These are phyloP conservation scores for Adenanthera pavonina DNA, from an alignment of 306 rosid species.

Conservation along the genomic window DNA sequence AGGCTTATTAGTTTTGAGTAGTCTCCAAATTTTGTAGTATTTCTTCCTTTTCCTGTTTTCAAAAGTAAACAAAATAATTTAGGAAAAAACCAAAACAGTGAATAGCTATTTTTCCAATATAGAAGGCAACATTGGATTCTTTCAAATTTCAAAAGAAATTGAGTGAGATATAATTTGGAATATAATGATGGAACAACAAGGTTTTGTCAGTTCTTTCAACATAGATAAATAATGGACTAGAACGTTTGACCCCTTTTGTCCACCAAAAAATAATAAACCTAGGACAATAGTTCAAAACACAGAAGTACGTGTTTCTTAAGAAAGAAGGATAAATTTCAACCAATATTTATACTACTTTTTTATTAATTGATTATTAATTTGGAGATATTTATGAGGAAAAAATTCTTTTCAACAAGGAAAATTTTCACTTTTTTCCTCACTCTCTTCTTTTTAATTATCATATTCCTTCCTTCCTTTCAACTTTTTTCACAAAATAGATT, in stretches of 20 bases:
- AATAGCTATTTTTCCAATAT: not conserved
- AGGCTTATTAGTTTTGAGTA: no score
- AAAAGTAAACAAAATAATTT: constrained; percentile 32
- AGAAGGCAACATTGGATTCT: constrained; percentile 27
- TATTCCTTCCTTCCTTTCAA: no score
- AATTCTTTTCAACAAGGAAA: no score
- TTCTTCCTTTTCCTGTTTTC: constrained; percentile 56
- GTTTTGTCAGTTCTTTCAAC: constrained; percentile 5
- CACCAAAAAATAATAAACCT: not conserved
- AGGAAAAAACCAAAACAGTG: constrained; percentile 24
- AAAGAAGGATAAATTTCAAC: no score
- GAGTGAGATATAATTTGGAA: constrained; percentile 15
- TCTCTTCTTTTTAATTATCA: no score
- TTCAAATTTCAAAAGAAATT: constrained; percentile 12
- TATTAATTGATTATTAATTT: no score
- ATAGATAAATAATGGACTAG: not conserved
- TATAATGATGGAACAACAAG: constrained; percentile 2
- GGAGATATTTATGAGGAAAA: no score
- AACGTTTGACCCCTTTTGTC: not conserved
- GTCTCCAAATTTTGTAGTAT: no score
- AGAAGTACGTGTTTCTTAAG: not conserved
- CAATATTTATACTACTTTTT: no score
- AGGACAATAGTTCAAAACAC: constrained; percentile 15
- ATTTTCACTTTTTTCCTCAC: no score
- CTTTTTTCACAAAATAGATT: no score